A percentile compares a stretch with the other conserved stretches of the same genome.
Conservation (phyloP, 305 asterid species). For the Ruellia speciosa region DNA sequence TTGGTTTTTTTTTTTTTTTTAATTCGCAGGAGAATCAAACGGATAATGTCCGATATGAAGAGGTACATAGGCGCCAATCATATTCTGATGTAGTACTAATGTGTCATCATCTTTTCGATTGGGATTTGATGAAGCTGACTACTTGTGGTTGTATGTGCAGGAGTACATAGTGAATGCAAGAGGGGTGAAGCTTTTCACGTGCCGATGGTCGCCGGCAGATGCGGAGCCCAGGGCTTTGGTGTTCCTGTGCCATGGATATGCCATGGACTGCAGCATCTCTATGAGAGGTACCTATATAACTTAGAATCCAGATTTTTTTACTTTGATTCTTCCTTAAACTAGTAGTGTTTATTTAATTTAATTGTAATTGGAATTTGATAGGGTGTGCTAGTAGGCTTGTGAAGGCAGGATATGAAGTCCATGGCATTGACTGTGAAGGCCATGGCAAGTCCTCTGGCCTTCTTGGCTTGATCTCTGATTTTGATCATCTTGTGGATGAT, state of each 20-base stretch:
- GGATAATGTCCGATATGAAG: no score
- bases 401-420: constrained; percentile 40
- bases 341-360: no score
- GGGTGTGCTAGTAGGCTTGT: constrained; percentile 3
- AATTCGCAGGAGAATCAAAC: no score
- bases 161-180: constrained; percentile 47
- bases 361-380: no score
- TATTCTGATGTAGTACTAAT: no score
- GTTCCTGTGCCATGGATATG: constrained; percentile 90
- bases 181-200: constrained; percentile 61
- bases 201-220: constrained; percentile 56
- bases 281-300: constrained; percentile 40
- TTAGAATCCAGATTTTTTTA: no score
- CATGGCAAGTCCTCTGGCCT: constrained; percentile 52
- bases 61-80: no score
- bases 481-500: constrained; percentile 40
- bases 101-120: no score
- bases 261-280: constrained; percentile 80
- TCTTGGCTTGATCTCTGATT: constrained; percentile 29
- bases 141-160: constrained; percentile 21
- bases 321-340: no score
- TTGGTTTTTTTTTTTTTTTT: no score
- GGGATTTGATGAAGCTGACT: no score
- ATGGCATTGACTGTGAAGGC: constrained; percentile 56
- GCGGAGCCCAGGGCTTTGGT: constrained; percentile 59